phyloP scores from a whole-genome alignment of 1,139 yeast genomes.

The Suhomyces chickasaworum region DNA sequence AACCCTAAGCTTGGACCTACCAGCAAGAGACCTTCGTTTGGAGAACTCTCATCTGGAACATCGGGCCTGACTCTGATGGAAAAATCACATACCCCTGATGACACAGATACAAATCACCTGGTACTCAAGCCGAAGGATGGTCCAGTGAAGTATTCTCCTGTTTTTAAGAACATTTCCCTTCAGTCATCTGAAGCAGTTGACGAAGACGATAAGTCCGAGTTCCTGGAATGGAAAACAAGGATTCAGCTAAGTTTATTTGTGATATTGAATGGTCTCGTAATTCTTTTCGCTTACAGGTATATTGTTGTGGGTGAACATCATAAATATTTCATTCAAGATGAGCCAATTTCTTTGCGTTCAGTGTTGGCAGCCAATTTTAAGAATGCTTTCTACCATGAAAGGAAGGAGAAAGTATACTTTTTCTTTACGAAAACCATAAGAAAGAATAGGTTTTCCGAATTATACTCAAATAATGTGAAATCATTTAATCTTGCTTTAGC shows the following conservation, averaged over 20 bases:
- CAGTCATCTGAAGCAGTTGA: background rate
- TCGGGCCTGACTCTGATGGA: background rate
- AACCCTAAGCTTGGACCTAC: background rate
- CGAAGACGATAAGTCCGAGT: background rate
- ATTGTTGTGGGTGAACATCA: background rate
- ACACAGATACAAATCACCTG: background rate
- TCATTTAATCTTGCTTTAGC: background rate
- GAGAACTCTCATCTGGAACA: background rate
- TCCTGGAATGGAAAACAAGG: background rate
- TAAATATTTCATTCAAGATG: background rate
- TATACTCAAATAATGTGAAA: background rate
- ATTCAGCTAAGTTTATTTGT: background rate
- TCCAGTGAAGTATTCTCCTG: background rate
- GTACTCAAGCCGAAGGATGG: background rate
- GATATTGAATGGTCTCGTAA: background rate
- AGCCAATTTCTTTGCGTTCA: background rate
- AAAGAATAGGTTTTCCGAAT: constrained; percentile 6
- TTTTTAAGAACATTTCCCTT: background rate
- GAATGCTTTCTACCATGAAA: constrained; percentile 18
- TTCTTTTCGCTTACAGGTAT: background rate
- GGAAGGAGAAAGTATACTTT: constrained; percentile 5
- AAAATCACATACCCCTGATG: background rate
- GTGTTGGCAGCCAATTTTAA: background rate
- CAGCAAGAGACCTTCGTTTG: background rate
- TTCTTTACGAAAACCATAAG: constrained; percentile 12